These are phyloP conservation scores for Epicoccum sorghinum DNA, from an alignment of 2,329 filamentous ascomycete species.

Conservation along the genomic window DNA sequence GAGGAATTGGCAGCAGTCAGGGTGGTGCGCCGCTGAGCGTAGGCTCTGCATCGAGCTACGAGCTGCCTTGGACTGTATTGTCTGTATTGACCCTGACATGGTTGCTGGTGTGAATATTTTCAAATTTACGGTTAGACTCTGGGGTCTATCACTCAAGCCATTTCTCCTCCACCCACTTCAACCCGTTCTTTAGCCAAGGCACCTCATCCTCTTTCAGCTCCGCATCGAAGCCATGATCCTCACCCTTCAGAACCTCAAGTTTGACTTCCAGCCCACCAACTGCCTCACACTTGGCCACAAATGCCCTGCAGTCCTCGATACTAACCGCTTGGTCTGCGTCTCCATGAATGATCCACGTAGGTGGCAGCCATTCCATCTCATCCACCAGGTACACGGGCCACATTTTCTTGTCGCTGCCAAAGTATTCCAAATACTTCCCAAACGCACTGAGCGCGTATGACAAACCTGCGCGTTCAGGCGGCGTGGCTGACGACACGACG, in stretches of 20 bases:
- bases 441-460: constrained; percentile 26
- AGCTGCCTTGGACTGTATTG: neutral
- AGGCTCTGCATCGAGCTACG: neutral
- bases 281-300: constrained; percentile 31
- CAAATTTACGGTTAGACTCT: neutral
- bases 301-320: constrained; percentile 32
- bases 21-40: neutral
- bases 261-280: constrained; percentile 26
- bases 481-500: constrained; percentile 25
- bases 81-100: neutral
- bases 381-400: constrained; percentile 37
- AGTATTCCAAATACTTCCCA: constrained; percentile 34
- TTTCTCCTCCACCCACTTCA: constrained; percentile 34
- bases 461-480: constrained; percentile 26
- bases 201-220: constrained; percentile 32
- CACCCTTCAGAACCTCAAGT: constrained; percentile 22
- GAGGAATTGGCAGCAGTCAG: neutral
- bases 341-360: constrained; percentile 42
- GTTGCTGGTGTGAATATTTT: neutral
- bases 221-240: constrained; percentile 44
- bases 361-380: constrained; percentile 31
- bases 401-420: constrained; percentile 31
- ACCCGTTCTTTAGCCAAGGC: constrained; percentile 37
- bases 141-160: constrained; percentile 21
- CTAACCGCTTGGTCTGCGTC: constrained; percentile 35